phyloP scores from a whole-genome alignment of 2,329 filamentous ascomycete species.

The Trichoderma gracile region DNA sequence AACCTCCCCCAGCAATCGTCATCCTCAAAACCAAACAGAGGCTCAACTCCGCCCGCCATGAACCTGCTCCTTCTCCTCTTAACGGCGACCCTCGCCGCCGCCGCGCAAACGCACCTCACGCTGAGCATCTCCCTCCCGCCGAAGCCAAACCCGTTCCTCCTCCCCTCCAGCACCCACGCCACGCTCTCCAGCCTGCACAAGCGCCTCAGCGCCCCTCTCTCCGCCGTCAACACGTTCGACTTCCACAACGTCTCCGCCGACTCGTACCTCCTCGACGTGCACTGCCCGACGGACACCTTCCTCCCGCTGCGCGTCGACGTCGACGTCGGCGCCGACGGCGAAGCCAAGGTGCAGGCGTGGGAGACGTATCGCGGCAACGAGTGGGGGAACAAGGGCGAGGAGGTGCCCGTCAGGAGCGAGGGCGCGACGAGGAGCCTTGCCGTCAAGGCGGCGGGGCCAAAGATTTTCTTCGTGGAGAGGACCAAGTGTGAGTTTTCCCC shows the following conservation, averaged over 20 bases:
- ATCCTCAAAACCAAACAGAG: too few species aligned
- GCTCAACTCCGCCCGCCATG: slow-evolving; percentile 16
- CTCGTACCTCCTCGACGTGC: slow-evolving; percentile 80
- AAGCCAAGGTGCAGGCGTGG: slow-evolving; percentile 69
- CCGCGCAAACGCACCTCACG: slow-evolving; percentile 29
- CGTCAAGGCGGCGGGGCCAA: slow-evolving; percentile 60
- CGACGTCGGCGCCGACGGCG: slow-evolving; percentile 58
- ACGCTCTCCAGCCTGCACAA: slow-evolving; percentile 51
- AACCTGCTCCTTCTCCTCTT: slow-evolving; percentile 8
- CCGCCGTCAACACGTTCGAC: slow-evolving; percentile 67
- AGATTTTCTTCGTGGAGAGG: slow-evolving; percentile 76
- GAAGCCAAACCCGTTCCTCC: slow-evolving; percentile 53
- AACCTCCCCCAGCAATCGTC: slow-evolving; percentile 3
- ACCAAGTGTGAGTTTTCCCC: slow-evolving; percentile 64
- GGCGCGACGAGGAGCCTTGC: slow-evolving; percentile 54
- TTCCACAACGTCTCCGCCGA: slow-evolving; percentile 71
- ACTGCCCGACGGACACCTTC: slow-evolving; percentile 74
- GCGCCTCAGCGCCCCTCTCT: slow-evolving; percentile 60
- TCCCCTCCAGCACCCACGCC: slow-evolving; percentile 67
- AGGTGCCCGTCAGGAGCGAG: slow-evolving; percentile 43
- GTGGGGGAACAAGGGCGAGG: slow-evolving; percentile 82
- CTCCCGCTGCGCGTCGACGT: slow-evolving; percentile 81
- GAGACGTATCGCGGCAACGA: slow-evolving; percentile 87
- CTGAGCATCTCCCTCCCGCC: slow-evolving; percentile 51
- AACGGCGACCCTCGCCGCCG: slow-evolving; percentile 38